Conservation (phyloP, 192 early-diverging fungal genomes). For the Mortierella claussenii region DNA sequence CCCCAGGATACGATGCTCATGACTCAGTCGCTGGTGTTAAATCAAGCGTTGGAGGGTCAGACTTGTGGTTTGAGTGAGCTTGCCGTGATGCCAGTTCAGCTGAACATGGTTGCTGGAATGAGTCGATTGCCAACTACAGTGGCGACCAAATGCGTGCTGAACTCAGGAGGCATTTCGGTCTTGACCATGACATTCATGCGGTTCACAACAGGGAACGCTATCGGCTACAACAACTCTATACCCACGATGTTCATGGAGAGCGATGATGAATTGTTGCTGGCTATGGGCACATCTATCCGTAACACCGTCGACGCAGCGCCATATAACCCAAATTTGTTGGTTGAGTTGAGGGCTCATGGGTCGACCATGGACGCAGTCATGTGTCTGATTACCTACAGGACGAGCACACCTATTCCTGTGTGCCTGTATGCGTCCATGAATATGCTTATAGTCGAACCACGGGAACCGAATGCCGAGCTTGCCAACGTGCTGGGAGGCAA, state of each 20-base stretch:
- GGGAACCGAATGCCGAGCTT: not conserved
- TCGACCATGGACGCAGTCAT: not conserved
- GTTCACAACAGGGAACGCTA: not conserved
- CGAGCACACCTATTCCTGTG: not conserved
- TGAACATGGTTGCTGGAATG: not conserved
- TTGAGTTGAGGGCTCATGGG: not conserved
- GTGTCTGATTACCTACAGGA: not conserved
- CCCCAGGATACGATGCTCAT: not conserved
- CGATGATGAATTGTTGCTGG: not conserved
- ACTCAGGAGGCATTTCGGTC: not conserved
- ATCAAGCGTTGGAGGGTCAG: not conserved
- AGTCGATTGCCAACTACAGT: not conserved
- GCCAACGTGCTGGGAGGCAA: not conserved
- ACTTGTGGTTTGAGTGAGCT: not conserved
- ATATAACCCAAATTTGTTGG: not conserved
- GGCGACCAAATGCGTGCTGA: not conserved
- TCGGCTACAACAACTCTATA: not conserved
- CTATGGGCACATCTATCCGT: not conserved
- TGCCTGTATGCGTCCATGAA: not conserved
- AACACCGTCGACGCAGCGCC: not conserved
- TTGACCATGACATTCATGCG: not conserved
- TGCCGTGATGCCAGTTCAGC: not conserved
- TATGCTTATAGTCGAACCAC: not conserved
- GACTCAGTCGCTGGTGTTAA: not conserved
- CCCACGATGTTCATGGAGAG: not conserved